Evolutionary conservation across 2,329 filamentous ascomycete species (phyloP), one percentile per base, ranked within the genome.

Genomic region (Magnaporthiopsis rhizophila): DNA sequence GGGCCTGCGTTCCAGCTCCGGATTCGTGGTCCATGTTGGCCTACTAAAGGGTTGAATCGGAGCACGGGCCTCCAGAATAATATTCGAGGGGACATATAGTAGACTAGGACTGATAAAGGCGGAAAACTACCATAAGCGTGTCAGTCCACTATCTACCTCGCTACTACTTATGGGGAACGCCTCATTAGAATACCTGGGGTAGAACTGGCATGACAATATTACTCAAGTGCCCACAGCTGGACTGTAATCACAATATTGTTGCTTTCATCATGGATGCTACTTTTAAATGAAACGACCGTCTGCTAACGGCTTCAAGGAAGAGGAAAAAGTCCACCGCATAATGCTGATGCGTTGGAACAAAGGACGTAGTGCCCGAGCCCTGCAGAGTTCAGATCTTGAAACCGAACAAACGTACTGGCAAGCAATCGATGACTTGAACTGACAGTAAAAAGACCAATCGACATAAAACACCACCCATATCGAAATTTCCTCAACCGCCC

Each of bases 21-120:
- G 93, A 7, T 97, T 96, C 76, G 87, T 91, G 36, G 85, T 97
- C 9, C 92, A 98, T 78, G 70, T 96, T 26, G 89, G 92, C 15
- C 74, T 93, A 28, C 75, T 93, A 66, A 63, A n/a, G n/a, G 18
- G 8, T 24, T 53, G 18, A 24, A n/a, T 18, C 15, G 18, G 21
- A 50, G 21, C 38, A 15, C 38, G 21, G 38, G 38, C 7, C 18
- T 21, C 15, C 5, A 1, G 45, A 9, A n/a, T 6, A 6, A 9
- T 53, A n/a, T 53, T 4, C 21, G 8, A 24, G 45, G 21, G 1
- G 21, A 21, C 24, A 53, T 53, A n/a, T n/a, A 53, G 18, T 4
- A 24, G 45, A 53, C 1, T 2, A 53, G 18, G 21, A n/a, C 6
- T 24, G n/a, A 53, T 2, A 3, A 3, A 53, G 45, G n/a, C n/a